These are phyloP conservation scores for Crithidia brevicula DNA, from an alignment of 208 protist species.

Conservation along the genomic window DNA sequence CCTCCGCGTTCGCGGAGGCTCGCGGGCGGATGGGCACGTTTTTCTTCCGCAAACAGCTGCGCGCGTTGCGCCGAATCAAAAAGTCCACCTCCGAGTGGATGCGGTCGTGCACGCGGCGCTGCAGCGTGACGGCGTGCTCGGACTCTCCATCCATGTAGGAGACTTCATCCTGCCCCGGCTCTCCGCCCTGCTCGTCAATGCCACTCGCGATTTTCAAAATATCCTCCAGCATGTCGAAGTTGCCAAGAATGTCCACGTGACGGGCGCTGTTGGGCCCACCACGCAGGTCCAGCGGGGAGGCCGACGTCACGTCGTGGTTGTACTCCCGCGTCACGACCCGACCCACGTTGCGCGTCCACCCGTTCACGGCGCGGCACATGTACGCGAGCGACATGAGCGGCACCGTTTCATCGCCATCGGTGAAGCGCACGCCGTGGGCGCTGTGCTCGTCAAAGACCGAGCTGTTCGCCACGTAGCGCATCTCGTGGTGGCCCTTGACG, in stretches of 20 bases:
- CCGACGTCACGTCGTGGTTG: conserved; percentile 42
- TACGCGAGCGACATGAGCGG: conserved; percentile 88
- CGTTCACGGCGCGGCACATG: conserved; percentile 90
- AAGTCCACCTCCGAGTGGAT: conserved; percentile 78
- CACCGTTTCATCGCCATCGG: conserved; percentile 91
- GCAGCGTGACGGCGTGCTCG: conserved; percentile 13
- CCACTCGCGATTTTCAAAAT: conserved; percentile 80
- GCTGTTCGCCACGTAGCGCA: conserved; percentile 37
- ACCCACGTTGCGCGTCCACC: conserved; percentile 79
- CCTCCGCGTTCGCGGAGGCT: conserved; percentile 13
- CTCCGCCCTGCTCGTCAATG: conserved; percentile 43
- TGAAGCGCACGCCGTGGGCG: conserved; percentile 68
- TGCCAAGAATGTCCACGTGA: conserved; percentile 92
- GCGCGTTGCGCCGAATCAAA: conserved; percentile 37
- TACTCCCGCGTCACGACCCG: conserved; percentile 88
- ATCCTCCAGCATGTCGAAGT: conserved; percentile 79
- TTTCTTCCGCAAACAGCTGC: conserved; percentile 42
- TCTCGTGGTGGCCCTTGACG: neutral
- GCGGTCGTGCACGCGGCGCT: conserved; percentile 51
- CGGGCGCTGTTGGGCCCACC: conserved; percentile 66
- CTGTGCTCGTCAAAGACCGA: conserved; percentile 24
- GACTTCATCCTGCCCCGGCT: conserved; percentile 27
- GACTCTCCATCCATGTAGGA: conserved; percentile 16
- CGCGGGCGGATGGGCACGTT: conserved; percentile 41
- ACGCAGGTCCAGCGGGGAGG: conserved; percentile 55